Evolutionary conservation across 768 basidiomycete genomes (phyloP).

Genomic region (Cystofilobasidium ferigula): DNA sequence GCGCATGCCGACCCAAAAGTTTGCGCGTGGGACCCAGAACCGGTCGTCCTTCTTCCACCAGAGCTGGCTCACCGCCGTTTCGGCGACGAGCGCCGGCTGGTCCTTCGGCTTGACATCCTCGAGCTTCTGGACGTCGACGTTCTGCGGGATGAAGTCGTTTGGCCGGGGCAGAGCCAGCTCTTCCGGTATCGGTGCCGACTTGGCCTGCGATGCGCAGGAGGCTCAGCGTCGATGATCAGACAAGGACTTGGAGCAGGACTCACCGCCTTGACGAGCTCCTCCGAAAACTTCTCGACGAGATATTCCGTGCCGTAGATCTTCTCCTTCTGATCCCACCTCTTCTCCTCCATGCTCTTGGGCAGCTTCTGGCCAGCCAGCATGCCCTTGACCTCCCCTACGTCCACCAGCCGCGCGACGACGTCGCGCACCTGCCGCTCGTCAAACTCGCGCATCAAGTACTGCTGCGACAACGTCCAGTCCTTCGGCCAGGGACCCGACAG

Average conservation of each 20-base stretch:
- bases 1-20: slow-evolving; percentile 57
- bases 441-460: slow-evolving; percentile 64
- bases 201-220: slow-evolving; percentile 45
- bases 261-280: slow-evolving; percentile 51
- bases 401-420: slow-evolving; percentile 1
- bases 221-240: slow-evolving; percentile 16
- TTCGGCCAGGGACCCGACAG: slow-evolving; percentile 63
- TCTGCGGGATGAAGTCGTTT: slow-evolving; percentile 82
- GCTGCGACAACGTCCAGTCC: slow-evolving; percentile 60
- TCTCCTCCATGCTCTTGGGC: slow-evolving; percentile 41
- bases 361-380: slow-evolving; percentile 69
- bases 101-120: slow-evolving; percentile 59
- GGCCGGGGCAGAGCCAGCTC: slow-evolving; percentile 69
- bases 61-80: slow-evolving; percentile 59
- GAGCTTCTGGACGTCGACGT: slow-evolving; percentile 69
- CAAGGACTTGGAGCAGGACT: slow-evolving; percentile 30
- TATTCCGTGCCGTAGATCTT: slow-evolving; percentile 90
- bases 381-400: slow-evolving; percentile 56
- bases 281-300: slow-evolving; percentile 45
- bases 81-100: slow-evolving; percentile 62
- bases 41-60: slow-evolving; percentile 98
- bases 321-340: slow-evolving; percentile 48
- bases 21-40: slow-evolving; percentile 88
- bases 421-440: slow-evolving; percentile 42
- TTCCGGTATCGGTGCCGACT: slow-evolving; percentile 44